phyloP scores from a whole-genome alignment of 2,329 filamentous ascomycete genomes.

The Calonectria ilicicola region DNA sequence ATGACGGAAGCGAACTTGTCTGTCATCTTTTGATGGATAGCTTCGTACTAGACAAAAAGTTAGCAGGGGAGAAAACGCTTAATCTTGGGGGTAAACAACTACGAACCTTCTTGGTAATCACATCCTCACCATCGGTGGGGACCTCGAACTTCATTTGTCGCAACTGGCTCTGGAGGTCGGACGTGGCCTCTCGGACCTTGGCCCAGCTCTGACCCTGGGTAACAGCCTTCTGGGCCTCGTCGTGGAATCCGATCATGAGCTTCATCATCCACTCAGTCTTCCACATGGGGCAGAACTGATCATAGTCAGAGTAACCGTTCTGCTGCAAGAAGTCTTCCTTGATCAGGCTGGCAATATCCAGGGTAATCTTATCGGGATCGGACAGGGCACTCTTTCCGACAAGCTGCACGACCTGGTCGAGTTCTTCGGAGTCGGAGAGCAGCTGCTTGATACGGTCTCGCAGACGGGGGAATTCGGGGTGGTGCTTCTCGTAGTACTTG shows the following conservation, averaged over 20 bases:
- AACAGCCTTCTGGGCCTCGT: conserved; percentile 96
- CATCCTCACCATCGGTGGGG: conserved; percentile 85
- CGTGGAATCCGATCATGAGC: conserved; percentile 97
- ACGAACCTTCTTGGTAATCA: conserved; percentile 84
- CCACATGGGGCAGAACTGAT: conserved; percentile 99
- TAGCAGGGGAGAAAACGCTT: conserved; percentile 46
- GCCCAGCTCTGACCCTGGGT: conserved; percentile 90
- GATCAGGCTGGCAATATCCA: conserved; percentile 89
- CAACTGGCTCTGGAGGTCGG: conserved; percentile 86
- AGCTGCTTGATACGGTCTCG: conserved; percentile 95
- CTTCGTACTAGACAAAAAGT: conserved; percentile 79
- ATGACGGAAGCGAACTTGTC: conserved; percentile 97
- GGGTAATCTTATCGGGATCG: conserved; percentile 97
- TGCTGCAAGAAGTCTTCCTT: conserved; percentile 99
- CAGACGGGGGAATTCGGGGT: conserved; percentile 92
- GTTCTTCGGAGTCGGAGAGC: conserved; percentile 93
- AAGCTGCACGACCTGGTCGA: conserved; percentile 98
- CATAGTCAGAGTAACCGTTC: conserved; percentile 98
- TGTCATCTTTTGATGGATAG: conserved; percentile 88
- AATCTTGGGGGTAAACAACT: background rate
- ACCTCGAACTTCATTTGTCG: conserved; percentile 98
- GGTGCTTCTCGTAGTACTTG: conserved; percentile 93
- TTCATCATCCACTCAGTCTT: conserved; percentile 99
- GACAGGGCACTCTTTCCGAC: conserved; percentile 97
- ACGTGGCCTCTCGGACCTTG: conserved; percentile 92